These are phyloP conservation scores for Jatropha podagrica DNA, from an alignment of 441 rosid species.

Conservation along the genomic window DNA sequence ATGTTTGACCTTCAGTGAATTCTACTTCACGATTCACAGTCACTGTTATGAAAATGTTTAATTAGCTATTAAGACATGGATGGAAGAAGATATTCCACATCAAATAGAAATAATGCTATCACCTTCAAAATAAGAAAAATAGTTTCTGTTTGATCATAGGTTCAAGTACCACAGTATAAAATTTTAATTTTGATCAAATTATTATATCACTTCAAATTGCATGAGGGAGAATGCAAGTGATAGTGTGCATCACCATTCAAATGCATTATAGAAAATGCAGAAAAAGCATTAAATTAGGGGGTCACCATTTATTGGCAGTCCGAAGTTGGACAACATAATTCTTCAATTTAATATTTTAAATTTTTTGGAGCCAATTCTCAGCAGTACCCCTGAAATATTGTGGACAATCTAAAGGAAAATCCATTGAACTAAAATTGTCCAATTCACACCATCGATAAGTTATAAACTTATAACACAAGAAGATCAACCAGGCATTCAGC, in stretches of 20 bases:
- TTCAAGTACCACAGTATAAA: neutral
- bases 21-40: too few species aligned
- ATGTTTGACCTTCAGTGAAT: neutral
- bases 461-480: too few species aligned
- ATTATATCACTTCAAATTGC: neutral
- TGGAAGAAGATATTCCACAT: neutral
- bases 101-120: neutral
- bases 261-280: too few species aligned
- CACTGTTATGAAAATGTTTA: neutral
- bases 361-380: slow-evolving; percentile 1
- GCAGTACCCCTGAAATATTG: neutral
- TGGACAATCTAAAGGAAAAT: neutral
- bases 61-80: neutral
- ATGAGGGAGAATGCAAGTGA: neutral
- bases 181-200: neutral
- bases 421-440: neutral
- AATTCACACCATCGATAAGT: neutral
- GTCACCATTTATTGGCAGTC: neutral
- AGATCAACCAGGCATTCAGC: too few species aligned
- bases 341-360: neutral
- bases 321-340: neutral
- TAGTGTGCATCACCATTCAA: neutral
- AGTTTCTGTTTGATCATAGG: neutral
- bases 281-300: neutral
- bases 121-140: neutral